Evolutionary conservation across 208 protist genomes (phyloP), one percentile per base, ranked within the genome.

Genomic region (Acanthamoeba culbertsoni): DNA sequence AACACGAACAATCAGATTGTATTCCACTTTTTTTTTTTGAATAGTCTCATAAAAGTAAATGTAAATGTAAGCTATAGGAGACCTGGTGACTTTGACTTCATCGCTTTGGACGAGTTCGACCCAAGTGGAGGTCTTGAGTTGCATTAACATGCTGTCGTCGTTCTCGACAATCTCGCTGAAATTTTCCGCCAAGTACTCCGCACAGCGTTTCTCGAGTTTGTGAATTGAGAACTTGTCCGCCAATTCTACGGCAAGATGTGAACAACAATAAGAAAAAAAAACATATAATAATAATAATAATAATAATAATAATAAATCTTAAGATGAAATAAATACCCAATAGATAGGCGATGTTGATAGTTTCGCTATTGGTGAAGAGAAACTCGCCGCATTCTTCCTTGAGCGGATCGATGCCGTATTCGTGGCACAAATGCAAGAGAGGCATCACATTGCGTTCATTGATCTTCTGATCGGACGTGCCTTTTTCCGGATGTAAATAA

Each of bases 331-430:
- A 10, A 28, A 16, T 53, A 82, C 71, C 71, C 23, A 82, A 43
- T 7, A 82, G 71, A 31, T 82, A 53, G 28, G 42, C 71, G 8
- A 82, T 43, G n/a, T 82, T 82, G 71, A 82, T 31, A 7, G 45
- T 35, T 18, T 82, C 71, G 42, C 71, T 82, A 43, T 46, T 53
- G 40, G 42, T 43, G 35, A 89, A 89, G 35, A 89, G 53, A 35
- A 89, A 89, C 33, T 65, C 45, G 40, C 79, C 79, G 33, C 79
- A 89, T 35, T 89, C 79, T 37, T 89, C 79, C 79, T 89, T 89
- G 33, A 89, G 51, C 35, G 79, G 79, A 23, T 57, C 45, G 33
- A 89, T 31, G 79, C 79, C 79, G 51, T 89, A 89, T 31, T 59
- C 79, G 28, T 65, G 28, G 33, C 51, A 57, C 79, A 89, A 51